Conservation (phyloP, 305 asterid genomes). For the Vinca major region DNA sequence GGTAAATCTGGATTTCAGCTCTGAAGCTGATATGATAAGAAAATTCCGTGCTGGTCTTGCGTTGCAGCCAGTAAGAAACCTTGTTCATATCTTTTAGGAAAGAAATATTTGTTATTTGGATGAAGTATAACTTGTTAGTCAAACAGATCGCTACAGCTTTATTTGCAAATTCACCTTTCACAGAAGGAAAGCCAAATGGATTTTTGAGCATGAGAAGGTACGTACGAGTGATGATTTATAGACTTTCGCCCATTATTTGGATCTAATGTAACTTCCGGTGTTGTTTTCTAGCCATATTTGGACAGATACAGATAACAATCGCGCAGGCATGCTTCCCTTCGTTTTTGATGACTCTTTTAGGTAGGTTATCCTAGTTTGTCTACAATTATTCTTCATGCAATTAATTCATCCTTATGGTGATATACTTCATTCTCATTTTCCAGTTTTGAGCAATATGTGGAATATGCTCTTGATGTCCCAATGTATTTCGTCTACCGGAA, state of each 20-base stretch:
- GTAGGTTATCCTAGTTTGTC: constrained; percentile 28
- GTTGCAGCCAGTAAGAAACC: constrained; percentile 49
- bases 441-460: constrained; percentile 95
- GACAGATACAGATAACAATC: constrained; percentile 83
- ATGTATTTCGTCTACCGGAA: constrained; percentile 89
- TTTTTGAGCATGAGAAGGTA: constrained; percentile 95
- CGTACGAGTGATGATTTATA: neutral
- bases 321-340: constrained; percentile 92
- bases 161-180: constrained; percentile 76
- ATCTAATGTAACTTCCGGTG: constrained; percentile 8
- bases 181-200: constrained; percentile 65
- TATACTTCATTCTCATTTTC: constrained; percentile 16
- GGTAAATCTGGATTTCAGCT: constrained; percentile 89
- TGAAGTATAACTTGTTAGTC: constrained; percentile 21
- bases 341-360: constrained; percentile 86
- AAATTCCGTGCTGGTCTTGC: constrained; percentile 58
- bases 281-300: constrained; percentile 63
- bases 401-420: constrained; percentile 11
- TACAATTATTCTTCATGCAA: neutral
- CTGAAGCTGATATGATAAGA: constrained; percentile 68
- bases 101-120: constrained; percentile 3
- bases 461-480: constrained; percentile 92
- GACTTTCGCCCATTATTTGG: constrained; percentile 1
- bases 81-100: constrained; percentile 10
- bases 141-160: constrained; percentile 91